Conservation (phyloP, 78 protist species). For the Dictyostelium firmibasis region DNA sequence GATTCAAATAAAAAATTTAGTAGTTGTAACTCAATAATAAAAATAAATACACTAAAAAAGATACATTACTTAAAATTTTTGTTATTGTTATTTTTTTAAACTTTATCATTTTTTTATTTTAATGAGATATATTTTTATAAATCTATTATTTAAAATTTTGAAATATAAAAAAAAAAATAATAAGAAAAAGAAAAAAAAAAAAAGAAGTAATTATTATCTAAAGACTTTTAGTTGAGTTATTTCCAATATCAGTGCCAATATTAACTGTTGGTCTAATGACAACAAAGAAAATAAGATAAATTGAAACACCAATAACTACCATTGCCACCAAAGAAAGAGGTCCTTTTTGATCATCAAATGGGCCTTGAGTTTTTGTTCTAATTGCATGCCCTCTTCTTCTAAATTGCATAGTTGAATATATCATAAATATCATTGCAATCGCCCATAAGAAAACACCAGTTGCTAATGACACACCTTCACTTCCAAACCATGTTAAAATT, state of each 20-base stretch:
- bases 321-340: constrained; percentile 52
- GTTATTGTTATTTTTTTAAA: too few relatives aligned
- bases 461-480: constrained; percentile 70
- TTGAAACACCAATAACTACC: constrained; percentile 71
- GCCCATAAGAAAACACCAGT: constrained; percentile 67
- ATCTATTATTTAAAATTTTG: not conserved
- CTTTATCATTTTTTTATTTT: too few relatives aligned
- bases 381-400: constrained; percentile 64
- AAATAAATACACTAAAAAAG: too few relatives aligned
- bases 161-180: too few relatives aligned
- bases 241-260: not conserved
- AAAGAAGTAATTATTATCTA: not conserved
- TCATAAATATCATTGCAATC: constrained; percentile 47
- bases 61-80: too few relatives aligned
- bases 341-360: constrained; percentile 78
- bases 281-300: constrained; percentile 70
- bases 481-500: constrained; percentile 71
- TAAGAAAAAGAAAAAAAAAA: not conserved
- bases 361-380: constrained; percentile 70
- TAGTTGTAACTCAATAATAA: too few relatives aligned
- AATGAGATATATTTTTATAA: too few relatives aligned
- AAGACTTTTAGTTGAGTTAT: constrained; percentile 2
- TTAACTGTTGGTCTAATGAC: constrained; percentile 58
- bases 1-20: too few relatives aligned
- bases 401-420: constrained; percentile 53